Conservation (phyloP, 2,329 filamentous ascomycete species). For the Colletotrichum truncatum region DNA sequence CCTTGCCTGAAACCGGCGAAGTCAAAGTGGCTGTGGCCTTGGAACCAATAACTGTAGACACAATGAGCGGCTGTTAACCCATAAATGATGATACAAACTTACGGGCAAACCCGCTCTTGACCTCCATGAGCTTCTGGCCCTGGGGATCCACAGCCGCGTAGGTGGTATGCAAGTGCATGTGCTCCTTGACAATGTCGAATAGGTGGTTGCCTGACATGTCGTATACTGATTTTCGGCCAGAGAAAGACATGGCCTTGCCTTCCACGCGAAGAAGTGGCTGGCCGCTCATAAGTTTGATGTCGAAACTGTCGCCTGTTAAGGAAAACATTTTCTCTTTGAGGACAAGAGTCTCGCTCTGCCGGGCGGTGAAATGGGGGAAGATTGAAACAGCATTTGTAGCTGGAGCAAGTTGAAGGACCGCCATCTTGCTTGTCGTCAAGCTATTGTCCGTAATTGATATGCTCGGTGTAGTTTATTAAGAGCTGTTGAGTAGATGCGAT, state of each 20-base stretch:
- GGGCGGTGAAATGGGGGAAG: slow-evolving; percentile 48
- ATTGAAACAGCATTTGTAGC: slow-evolving; percentile 47
- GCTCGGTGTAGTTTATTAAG: no score
- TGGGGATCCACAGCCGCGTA: slow-evolving; percentile 57
- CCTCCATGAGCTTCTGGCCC: slow-evolving; percentile 59
- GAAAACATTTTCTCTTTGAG: slow-evolving; percentile 71
- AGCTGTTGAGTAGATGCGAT: no score
- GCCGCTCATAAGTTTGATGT: slow-evolving; percentile 64
- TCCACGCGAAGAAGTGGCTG: slow-evolving; percentile 63
- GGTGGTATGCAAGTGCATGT: slow-evolving; percentile 57
- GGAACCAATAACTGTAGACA: slow-evolving; percentile 56
- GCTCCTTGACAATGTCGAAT: slow-evolving; percentile 66
- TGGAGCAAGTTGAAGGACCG: slow-evolving; percentile 35
- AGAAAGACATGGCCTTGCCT: slow-evolving; percentile 62
- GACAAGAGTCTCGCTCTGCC: slow-evolving; percentile 56
- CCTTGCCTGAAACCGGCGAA: slow-evolving; percentile 50
- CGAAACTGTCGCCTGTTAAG: slow-evolving; percentile 71
- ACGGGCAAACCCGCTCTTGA: slow-evolving; percentile 51
- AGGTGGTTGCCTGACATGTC: slow-evolving; percentile 63
- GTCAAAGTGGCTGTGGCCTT: slow-evolving; percentile 67
- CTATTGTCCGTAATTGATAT: no score
- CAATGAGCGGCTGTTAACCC: not conserved
- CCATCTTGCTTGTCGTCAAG: not conserved
- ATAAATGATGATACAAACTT: not conserved
- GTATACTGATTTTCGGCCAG: slow-evolving; percentile 62